Base-by-base conservation (phyloP, 2,329 filamentous ascomycete genomes). In the Acarospora socialis region DNA sequence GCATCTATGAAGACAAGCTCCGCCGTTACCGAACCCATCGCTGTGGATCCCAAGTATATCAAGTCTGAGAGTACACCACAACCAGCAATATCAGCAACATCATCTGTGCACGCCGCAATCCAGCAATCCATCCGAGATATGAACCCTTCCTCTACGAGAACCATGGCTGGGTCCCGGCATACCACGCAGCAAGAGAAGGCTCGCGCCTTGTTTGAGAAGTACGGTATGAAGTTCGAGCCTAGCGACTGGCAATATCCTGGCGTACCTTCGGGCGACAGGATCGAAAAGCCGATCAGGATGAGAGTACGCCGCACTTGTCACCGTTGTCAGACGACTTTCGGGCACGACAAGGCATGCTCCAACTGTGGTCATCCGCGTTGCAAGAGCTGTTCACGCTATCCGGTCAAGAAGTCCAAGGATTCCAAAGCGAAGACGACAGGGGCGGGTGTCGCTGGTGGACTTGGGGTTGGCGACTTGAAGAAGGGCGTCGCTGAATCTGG, bases 331-430 rank as follows among this genome's bases (percentile, higher is more conserved):
- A 71, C 77, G 9, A 69, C 70, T 15, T 92, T 87, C 52, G 76
- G 78, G 34, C 55, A 68, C 13, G 70, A 77, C 46, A 83, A 77
- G 57, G 65, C 77, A 37, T 93, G 86, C 56, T 55, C 66, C 42
- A 71, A 70, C 43, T 94, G 86, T 60, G 68, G 79, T 44, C 86
- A 94, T 57, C 63, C 64, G 28, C 73, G 81, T 43, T 94, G 86
- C 68, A 78, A 72, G 49, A 74, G 79, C 48, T 94, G 86, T 53
- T 70, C 73, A 17, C 73, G 81, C 34, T 72, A 78, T 46, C 84
- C 84, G 20, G 62, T 69, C 32, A 74, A 75, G 58, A 73, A 70
- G 43, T n/a, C n/a, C n/a, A n/a, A n/a, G n/a, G n/a, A 28, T 14
- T 12, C 35, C 7, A 33, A 30, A 25, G 19, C 26, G 14, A 32